Base-by-base conservation (phyloP, 129 eudicot genomes). In the Flaveria ramosissima region DNA sequence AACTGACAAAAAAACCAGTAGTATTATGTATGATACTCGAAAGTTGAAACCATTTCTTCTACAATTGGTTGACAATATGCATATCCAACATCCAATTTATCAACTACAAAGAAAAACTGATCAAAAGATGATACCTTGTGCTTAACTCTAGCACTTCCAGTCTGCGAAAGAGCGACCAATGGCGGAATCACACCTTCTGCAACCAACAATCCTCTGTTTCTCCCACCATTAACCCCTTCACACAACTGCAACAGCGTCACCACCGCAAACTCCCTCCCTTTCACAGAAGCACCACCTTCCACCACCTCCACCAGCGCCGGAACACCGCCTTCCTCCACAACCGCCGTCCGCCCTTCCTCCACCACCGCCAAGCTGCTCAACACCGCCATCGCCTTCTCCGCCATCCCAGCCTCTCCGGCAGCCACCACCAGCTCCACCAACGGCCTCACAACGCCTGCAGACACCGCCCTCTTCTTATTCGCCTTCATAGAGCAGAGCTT, bases 181-280 rank as follows among this genome's bases (percentile, higher is more conserved):
- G 99, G 99, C 70, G 99, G 99, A 70, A 94, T 94, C 1, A 77
- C 99, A 16, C 99, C 99, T 82, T 94, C 99, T 46, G 89, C 86
- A 11, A 91, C 99, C 73, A 91, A 83, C 87, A 94, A 85, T 4
- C 88, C 93, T 13, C 99, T 63, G 45, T 86, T 87, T 56, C 84
- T 72, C 4, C 80, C 85, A 82, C 86, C 83, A 6, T 57, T 66
- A 78, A 78, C 72, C 2, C 92, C 96, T 14, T 57, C 86, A 71
- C 96, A 94, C 69, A 94, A 6, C 79, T 80, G 86, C 71, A 91
- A 61, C 69, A 94, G 56, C 3, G 92, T 91, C 77, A 89, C 53
- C 65, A 94, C 94, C 3, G 99, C 97, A 32, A 92, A 92, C 78
- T 92, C 97, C 81, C 84, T 92, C 79, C 92, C 97, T 53, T 89